Base-by-base conservation (phyloP, 148 eudicot genomes). In the Linanthus parryae region DNA sequence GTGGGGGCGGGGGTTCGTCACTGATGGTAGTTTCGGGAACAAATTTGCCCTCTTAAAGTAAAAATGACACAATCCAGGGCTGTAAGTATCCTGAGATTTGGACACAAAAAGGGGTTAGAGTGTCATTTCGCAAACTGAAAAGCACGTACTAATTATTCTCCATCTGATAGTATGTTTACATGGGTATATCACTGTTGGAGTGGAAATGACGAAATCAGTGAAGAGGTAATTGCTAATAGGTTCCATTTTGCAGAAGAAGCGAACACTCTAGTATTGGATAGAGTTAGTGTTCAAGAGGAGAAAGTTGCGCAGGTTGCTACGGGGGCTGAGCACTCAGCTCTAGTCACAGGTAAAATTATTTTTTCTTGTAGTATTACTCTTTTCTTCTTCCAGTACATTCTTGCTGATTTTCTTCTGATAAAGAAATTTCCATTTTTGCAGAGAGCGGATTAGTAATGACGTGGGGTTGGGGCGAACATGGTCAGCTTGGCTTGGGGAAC, bases 391-490 rank as follows among this genome's bases (percentile, higher is more conserved):
- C 23, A 14, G 2, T 1, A 48, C 29, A 8, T 34, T 20, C 24
- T 27, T 22, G n/a, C 42, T 28, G 20, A 33, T 44, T 23, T 24
- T 43, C 7, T 18, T 43, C 41, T 7, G 8, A 8, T 2, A 21
- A 40, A 4, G n/a, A 2, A 47, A 24, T 25, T 16, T 27, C 12
- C 33, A 13, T 8, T 39, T 40, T 4, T 48, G 48, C 81, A 92
- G 96, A 77, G 10, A 47, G 63, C 52, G 96, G 83, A 63, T 64
- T 64, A 39, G 42, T 87, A 30, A 75, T 66, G 79, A 84, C 85
- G 57, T 92, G 96, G 96, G 98, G 98, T 58, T 92, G 98, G 98
- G 98, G 96, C 9, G 98, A 92, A 59, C 98, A 92, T 15, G 98
- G 98, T 48, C 98, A 92, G 65, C 88, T 92, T 60, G 98, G 96